These are phyloP conservation scores for Debaryomyces psychrophilus DNA, from an alignment of 1,139 yeast genomes.

Conservation along the genomic window DNA sequence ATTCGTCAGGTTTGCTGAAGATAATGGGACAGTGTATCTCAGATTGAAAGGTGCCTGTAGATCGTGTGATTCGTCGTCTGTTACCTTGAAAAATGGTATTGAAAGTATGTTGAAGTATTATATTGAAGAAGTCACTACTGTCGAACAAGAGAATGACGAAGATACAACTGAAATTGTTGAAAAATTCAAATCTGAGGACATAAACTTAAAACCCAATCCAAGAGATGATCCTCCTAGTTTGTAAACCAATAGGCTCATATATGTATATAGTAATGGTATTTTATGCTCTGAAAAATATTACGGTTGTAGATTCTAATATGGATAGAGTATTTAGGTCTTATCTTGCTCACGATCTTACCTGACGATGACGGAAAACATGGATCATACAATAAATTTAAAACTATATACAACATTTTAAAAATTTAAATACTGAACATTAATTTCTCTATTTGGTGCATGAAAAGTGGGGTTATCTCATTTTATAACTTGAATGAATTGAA, in stretches of 20 bases:
- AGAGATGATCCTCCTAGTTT: conserved; percentile 50
- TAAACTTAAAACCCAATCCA: conserved; percentile 30
- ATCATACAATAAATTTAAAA: background rate
- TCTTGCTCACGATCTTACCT: background rate
- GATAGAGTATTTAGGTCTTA: background rate
- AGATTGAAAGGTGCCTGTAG: conserved; percentile 79
- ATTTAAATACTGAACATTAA: background rate
- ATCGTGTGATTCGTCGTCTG: conserved; percentile 75
- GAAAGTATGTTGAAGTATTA: conserved; percentile 82
- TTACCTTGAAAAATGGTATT: conserved; percentile 76
- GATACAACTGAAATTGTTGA: conserved; percentile 16
- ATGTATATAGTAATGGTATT: conserved; percentile 6
- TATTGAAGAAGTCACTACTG: conserved; percentile 75
- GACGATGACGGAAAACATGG: background rate
- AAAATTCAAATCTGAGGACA: conserved; percentile 10
- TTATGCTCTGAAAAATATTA: background rate
- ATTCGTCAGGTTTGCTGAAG: conserved; percentile 65
- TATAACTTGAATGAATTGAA: background rate
- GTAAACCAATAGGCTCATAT: conserved; percentile 22
- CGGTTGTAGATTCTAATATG: background rate
- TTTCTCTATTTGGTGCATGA: background rate
- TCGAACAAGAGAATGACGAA: conserved; percentile 57
- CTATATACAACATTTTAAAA: conserved; percentile 2
- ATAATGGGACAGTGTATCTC: conserved; percentile 65
- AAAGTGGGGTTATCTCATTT: background rate